Base-by-base conservation (phyloP, 306 rosid genomes). In the Cucumis cinereus region DNA sequence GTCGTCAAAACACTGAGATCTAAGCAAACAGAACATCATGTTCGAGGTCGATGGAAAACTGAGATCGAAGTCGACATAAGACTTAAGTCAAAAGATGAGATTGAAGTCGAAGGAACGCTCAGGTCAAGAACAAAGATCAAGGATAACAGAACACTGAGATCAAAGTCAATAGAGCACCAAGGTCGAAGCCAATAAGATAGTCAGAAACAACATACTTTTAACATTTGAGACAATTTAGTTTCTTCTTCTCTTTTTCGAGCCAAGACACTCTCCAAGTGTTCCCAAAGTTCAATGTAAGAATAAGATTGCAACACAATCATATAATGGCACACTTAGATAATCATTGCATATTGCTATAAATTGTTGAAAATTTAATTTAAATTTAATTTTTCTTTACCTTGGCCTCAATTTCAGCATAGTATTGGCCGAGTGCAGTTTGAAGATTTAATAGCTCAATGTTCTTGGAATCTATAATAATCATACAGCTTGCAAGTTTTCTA, bases 391-490 rank as follows among this genome's bases (percentile, higher is more conserved):
- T 77, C 60, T 50, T 77, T 84, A 93, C 98, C 98, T 94, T 94
- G 17, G 95, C 96, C 84, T 94, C 98, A 80, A 94, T 94, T 91
- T 91, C 97, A 68, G 98, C 98, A 84, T 90, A 94, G 84, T 94
- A 91, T 85, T 90, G 98, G 73, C 98, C 98, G 78, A 94, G 98
- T 43, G 97, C 97, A 71, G 97, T 94, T 88, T 91, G 98, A 54
- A 94, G 91, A 87, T 94, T 94, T 77, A 87, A 59, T 19, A 94
- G 96, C 83, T 94, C 98, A 72, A 81, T 40, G 63, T 91, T 90
- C 86, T 94, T 94, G 79, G 94, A 93, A 85, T 91, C 89, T 43
- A 94, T 87, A 71, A 83, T 84, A 83, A 83, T 84, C 83, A 81
- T 83, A 86, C 86, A 90, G 81, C 85, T 81, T 57, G 82, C 82